Evolutionary conservation across 768 basidiomycete genomes (phyloP).

Genomic region (Amanita rimosa): DNA sequence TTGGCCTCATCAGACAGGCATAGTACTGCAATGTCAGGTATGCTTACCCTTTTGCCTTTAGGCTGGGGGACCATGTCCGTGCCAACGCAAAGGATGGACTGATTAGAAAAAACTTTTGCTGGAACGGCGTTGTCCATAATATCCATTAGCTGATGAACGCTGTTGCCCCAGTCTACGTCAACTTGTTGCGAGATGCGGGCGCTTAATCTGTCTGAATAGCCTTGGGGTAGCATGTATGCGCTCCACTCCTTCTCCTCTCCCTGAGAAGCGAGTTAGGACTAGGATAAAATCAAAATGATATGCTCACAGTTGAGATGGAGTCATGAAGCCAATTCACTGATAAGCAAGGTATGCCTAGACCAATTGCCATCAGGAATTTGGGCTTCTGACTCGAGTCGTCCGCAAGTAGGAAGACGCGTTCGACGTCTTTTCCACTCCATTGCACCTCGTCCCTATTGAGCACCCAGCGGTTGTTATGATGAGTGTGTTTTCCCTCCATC

Average conservation of each 20-base stretch:
- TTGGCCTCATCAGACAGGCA: conserved; percentile 7
- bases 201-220: conserved; percentile 29
- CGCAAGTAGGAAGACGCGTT: conserved; percentile 56
- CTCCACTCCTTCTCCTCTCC: conserved; percentile 45
- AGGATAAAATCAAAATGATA: neutral
- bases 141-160: conserved; percentile 39
- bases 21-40: neutral
- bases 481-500: conserved; percentile 39
- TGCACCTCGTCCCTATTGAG: conserved; percentile 35
- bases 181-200: conserved; percentile 34
- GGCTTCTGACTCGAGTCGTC: conserved; percentile 59
- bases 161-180: conserved; percentile 35
- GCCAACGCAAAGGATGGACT: conserved; percentile 51
- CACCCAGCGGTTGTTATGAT: conserved; percentile 39
- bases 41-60: conserved; percentile 25
- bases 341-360: conserved; percentile 79
- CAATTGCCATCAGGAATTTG: conserved; percentile 75
- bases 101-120: conserved; percentile 42
- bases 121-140: conserved; percentile 50
- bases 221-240: conserved; percentile 47
- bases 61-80: conserved; percentile 39
- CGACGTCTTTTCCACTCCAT: conserved; percentile 30
- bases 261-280: conserved; percentile 12
- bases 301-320: conserved; percentile 22
- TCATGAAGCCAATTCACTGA: conserved; percentile 42